Evolutionary conservation across 306 rosid species (phyloP).

Genomic region (Betula pendula): DNA sequence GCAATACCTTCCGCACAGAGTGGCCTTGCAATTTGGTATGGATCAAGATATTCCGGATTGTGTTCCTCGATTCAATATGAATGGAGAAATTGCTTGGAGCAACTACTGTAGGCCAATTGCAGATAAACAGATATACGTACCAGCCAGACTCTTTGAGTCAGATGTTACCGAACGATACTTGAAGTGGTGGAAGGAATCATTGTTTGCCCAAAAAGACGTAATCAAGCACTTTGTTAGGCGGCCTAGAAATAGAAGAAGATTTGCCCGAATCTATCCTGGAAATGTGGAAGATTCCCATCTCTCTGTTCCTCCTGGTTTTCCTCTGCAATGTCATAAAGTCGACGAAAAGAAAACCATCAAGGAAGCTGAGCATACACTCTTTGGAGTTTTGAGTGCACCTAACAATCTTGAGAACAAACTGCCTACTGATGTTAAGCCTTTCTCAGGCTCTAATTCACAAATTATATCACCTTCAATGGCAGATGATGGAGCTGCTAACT

Average conservation of each 20-base stretch:
- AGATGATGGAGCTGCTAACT: no score
- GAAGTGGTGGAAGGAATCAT: conserved; percentile 8
- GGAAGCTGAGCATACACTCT: not conserved
- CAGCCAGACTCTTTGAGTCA: conserved; percentile 23
- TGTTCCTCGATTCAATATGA: conserved; percentile 2
- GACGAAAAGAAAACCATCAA: no score
- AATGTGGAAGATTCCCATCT: no score
- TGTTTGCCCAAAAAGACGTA: not conserved
- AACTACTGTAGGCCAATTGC: not conserved
- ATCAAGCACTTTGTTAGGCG: not conserved
- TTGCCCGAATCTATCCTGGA: not conserved
- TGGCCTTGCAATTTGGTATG: conserved; percentile 69
- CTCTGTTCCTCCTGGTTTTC: no score
- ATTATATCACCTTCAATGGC: no score
- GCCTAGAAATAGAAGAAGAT: not conserved
- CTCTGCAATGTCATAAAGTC: no score
- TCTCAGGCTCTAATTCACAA: not conserved
- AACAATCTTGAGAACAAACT: not conserved
- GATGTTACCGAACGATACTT: conserved; percentile 24
- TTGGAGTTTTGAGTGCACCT: not conserved
- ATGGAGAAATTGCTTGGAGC: conserved; percentile 2
- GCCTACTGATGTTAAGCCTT: not conserved
- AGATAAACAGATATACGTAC: conserved; percentile 12
- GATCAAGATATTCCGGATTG: conserved; percentile 57
- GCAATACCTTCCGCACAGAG: conserved; percentile 50